Evolutionary conservation across 2,329 filamentous ascomycete species (phyloP), one percentile per base, ranked within the genome.

Genomic region (Fusarium sp.): DNA sequence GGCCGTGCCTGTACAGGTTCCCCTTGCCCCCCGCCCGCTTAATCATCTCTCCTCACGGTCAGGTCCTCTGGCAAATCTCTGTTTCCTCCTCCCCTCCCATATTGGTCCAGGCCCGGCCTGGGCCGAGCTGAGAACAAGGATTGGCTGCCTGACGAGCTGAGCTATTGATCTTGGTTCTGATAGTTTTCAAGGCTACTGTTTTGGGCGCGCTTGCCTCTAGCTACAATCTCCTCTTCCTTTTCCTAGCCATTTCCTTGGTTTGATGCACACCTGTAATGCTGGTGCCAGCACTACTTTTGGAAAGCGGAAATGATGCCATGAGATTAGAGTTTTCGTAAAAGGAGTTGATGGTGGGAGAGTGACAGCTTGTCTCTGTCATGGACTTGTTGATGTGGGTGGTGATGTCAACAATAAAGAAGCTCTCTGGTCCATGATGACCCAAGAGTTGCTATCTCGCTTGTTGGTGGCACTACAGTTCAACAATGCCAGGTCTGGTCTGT

Each of bases 41-140:
- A 36, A 61, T 36, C 58, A 51, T 61, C 58, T 38, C 44, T 17
- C 24, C 56, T 60, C 46, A 20, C 27, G 29, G 27, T n/a, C 22
- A 36, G 58, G 40, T 49, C 58, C 49, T 11, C 20, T 49, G 29
- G 58, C 40, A 57, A 51, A 61, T 53, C 61, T 60, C 46, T 66
- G 57, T 49, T 51, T 20, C 51, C 51, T 66, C 8, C 20, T 22
- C 38, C 42, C 22, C 42, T 22, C 20, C 27, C 31, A 44, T 27
- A 35, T 57, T 31, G 70, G 70, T 42, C 68, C 51, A 66, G 62
- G 65, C 71, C 64, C 27, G 31, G 38, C 42, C 29, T 68, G 60
- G 66, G 66, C 62, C 69, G 49, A 74, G 71, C 71, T 73, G 71
- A 73, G 36, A 7, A 20, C 68, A 74, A 56, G 71, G 71, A 53